phyloP scores from a whole-genome alignment of 164 flowering plant species.

The Vitis amurensis region DNA sequence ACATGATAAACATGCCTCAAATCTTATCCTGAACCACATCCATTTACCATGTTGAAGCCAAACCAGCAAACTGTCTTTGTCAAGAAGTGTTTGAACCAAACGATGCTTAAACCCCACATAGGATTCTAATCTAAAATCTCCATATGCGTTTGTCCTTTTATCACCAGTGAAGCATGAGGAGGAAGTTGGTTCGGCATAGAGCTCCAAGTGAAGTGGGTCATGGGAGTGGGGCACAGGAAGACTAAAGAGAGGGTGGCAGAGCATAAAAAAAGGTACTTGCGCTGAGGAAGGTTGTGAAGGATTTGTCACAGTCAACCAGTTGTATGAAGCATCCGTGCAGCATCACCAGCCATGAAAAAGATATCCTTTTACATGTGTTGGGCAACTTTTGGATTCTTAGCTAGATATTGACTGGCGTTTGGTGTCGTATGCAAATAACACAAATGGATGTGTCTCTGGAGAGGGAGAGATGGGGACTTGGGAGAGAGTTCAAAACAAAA shows the following conservation, averaged over 20 bases:
- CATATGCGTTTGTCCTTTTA: conserved; percentile 19
- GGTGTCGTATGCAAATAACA: conserved; percentile 6
- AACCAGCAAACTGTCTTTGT: conserved; percentile 16
- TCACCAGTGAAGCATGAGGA: conserved; percentile 19
- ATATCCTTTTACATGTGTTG: conserved; percentile 25
- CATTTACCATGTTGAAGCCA: not conserved
- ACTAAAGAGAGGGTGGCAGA: conserved; percentile 8
- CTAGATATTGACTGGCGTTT: conserved; percentile 10
- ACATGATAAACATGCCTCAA: conserved; percentile 16
- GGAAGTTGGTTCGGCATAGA: conserved; percentile 19
- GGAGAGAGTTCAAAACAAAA: not conserved
- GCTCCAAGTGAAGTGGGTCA: conserved; percentile 19
- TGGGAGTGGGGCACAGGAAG: conserved; percentile 25
- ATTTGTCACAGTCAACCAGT: conserved; percentile 28
- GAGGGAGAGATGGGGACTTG: not conserved
- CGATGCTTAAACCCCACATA: conserved; percentile 34
- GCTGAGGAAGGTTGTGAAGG: not conserved
- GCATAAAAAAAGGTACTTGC: conserved; percentile 6
- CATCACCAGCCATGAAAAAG: conserved; percentile 33
- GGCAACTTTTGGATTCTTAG: conserved; percentile 21
- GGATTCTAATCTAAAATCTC: conserved; percentile 39
- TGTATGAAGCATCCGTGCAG: conserved; percentile 27
- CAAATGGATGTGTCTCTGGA: conserved; percentile 5
- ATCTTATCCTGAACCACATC: conserved; percentile 16
- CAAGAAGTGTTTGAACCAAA: conserved; percentile 13